Percentiles rank a stretch among this genome's conserved stretches.
These are phyloP conservation scores for Puccinia polysora DNA, from an alignment of 1,284 basidiomycete genomes.

Conservation along the genomic window DNA sequence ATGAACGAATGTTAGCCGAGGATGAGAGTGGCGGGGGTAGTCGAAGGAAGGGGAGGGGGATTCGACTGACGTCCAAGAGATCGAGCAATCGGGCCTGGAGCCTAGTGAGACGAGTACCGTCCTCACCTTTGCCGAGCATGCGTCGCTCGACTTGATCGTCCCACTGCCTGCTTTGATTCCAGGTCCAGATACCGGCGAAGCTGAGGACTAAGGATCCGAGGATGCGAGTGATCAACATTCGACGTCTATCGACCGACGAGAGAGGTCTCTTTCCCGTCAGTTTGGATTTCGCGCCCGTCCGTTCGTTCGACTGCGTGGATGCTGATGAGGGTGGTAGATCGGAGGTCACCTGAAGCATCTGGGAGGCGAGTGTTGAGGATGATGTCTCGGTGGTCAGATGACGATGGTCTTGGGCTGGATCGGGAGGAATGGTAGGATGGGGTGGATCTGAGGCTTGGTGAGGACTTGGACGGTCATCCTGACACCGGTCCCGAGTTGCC, in stretches of 20 bases:
- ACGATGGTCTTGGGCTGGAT: background rate
- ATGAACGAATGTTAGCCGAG: background rate
- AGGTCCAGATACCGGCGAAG: conserved; percentile 47
- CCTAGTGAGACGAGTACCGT: conserved; percentile 43
- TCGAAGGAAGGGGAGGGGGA: background rate
- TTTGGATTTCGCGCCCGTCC: conserved; percentile 52
- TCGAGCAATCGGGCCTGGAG: conserved; percentile 47
- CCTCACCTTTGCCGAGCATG: conserved; percentile 43
- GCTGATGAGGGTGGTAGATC: conserved; percentile 46
- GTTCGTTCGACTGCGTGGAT: conserved; percentile 36
- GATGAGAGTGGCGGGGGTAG: background rate
- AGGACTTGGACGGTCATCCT: too few species aligned
- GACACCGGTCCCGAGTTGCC: background rate
- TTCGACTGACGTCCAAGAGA: conserved; percentile 49
- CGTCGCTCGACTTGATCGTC: conserved; percentile 46
- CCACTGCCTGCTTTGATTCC: conserved; percentile 52
- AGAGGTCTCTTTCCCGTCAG: conserved; percentile 50
- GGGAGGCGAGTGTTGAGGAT: conserved; percentile 31
- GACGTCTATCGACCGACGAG: conserved; percentile 53
- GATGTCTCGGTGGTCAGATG: conserved; percentile 15
- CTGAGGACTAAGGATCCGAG: conserved; percentile 46
- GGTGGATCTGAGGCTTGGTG: background rate
- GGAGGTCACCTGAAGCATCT: conserved; percentile 43
- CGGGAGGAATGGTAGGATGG: background rate
- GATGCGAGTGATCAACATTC: conserved; percentile 49